Base-by-base conservation (phyloP, 1,284 basidiomycete species). In the Ceratobasidium papillatum region DNA sequence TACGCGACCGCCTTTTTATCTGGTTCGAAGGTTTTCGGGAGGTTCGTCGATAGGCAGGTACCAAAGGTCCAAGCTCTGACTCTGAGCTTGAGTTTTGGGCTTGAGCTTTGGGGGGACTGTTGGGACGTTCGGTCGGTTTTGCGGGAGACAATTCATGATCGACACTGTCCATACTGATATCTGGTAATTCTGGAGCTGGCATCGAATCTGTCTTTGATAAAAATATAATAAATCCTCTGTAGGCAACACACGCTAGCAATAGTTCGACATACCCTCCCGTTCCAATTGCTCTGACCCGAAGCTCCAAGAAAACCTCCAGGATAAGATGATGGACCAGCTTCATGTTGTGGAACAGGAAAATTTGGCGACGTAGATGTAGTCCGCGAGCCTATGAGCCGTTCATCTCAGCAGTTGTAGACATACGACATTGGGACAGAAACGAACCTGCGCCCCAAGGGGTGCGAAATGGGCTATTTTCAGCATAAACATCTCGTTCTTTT, bases 11-110 rank as follows among this genome's bases (percentile, higher is more conserved):
- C 25, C 52, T 52, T 25, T 25, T 56, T 58, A 69, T 5, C 38
- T 45, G 25, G 47, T 69, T 45, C 82, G 81, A 1, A 83, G 84
- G 25, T 84, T 82, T 74, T 84, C 83, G 0, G 80, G 80, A 76
- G 83, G 82, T 14, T 77, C 78, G 49, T 82, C 77, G 52, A 51
- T 34, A 25, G 2, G 30, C 25, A 8, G 52, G 52, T 30, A 58
- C 54, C 12, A 69, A 36, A 9, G 66, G 36, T 64, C 62, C 62
- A n/a, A 19, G 8, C 34, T 52, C 52, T 32, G 34, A 34, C 3
- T 58, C 66, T 27, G 54, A 69, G 27, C 54, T 41, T 2, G 66
- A 69, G 25, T 54, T n/a, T 1, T 34, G 22, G 1, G 30, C 22
- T 34, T 45, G 66, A 5, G 30, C 34, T 47, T 58, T 45, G n/a